Evolutionary conservation across 2,329 filamentous ascomycete genomes (phyloP).

Genomic region (Lasiodiplodia theobromae): DNA sequence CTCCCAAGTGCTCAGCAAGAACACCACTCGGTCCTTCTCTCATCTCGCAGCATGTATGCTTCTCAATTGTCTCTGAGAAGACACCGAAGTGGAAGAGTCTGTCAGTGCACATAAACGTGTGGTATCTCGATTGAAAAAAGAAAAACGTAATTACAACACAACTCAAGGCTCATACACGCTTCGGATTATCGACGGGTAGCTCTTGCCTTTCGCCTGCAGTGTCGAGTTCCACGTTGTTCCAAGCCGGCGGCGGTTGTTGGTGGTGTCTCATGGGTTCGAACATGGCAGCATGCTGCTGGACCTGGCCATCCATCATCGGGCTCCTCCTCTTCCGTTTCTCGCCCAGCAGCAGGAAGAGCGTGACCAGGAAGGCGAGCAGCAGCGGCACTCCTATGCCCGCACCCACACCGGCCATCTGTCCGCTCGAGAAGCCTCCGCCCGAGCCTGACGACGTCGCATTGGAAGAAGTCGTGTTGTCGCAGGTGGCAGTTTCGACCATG

Average conservation of each 20-base stretch:
- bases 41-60: too few relatives aligned
- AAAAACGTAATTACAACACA: not conserved
- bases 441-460: not conserved
- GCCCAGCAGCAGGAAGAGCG: not conserved
- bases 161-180: not conserved
- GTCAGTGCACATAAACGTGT: not conserved
- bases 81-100: too few relatives aligned
- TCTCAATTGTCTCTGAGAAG: too few relatives aligned
- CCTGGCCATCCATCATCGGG: not conserved
- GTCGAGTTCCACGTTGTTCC: not conserved
- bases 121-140: not conserved
- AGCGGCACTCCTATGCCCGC: not conserved
- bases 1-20: too few relatives aligned
- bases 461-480: not conserved
- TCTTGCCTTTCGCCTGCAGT: not conserved
- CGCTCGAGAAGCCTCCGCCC: not conserved
- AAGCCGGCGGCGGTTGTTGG: not conserved
- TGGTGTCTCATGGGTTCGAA: not conserved
- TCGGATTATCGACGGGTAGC: not conserved
- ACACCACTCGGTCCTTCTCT: too few relatives aligned
- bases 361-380: not conserved
- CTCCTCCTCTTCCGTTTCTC: not conserved
- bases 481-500: not conserved
- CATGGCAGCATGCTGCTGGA: not conserved
- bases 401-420: not conserved